Conservation (phyloP, 2,329 filamentous ascomycete species). For the Aspergillus flavus region DNA sequence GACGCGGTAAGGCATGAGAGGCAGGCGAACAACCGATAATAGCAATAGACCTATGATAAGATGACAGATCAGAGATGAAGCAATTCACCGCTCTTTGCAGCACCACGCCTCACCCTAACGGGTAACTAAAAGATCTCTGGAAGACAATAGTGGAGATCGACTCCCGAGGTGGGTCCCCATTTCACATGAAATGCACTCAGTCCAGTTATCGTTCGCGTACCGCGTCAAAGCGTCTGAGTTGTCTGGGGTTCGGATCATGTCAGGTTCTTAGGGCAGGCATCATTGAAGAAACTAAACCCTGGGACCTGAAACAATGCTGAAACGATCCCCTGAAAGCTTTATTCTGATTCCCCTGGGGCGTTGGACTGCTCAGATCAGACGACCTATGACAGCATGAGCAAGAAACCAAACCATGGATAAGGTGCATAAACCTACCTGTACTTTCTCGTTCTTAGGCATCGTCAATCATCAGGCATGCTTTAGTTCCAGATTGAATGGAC, state of each 20-base stretch:
- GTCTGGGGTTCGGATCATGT: not conserved
- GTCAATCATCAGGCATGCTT: not conserved
- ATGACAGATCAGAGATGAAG: constrained; percentile 12
- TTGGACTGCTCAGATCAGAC: no score
- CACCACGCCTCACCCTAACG: not conserved
- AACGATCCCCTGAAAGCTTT: not conserved
- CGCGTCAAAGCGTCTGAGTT: constrained; percentile 2
- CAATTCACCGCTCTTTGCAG: constrained; percentile 14
- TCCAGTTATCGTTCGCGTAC: constrained; percentile 1
- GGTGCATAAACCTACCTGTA: not conserved
- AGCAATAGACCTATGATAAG: constrained; percentile 10
- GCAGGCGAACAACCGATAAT: constrained; percentile 2
- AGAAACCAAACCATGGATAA: not conserved
- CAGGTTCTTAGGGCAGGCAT: not conserved
- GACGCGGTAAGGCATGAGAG: not conserved
- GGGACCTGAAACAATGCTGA: constrained; percentile 3
- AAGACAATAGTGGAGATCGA: not conserved
- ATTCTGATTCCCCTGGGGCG: not conserved
- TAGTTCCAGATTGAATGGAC: no score
- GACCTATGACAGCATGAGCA: not conserved
- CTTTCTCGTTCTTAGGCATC: not conserved
- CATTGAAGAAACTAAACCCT: not conserved
- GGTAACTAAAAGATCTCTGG: not conserved
- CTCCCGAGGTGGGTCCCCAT: not conserved
- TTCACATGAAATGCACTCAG: constrained; percentile 1